Evolutionary conservation across 768 basidiomycete genomes (phyloP), one percentile per base, ranked within the genome.

Genomic region (Gloeophyllum trabeum): DNA sequence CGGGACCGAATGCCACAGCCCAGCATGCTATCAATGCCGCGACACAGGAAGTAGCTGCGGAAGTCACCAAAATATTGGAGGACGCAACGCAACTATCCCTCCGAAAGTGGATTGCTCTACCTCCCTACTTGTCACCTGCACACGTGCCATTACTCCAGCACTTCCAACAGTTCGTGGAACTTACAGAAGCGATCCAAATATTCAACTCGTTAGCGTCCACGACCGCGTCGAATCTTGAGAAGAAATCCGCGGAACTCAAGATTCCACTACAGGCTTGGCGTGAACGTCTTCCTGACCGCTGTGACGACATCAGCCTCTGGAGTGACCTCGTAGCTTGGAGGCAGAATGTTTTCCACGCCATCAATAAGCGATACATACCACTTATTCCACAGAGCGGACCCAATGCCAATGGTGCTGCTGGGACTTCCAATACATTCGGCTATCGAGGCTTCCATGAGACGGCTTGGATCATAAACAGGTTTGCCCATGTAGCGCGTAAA

Each of bases 391-490:
- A 64, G 5, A 68, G 20, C 20, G 10, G 54, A 14, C 48, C 66
- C 25, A 73, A 69, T 45, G 45, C 46, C 25, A 76, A 76, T 50
- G 62, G 63, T 20, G 65, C 67, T 32, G 70, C 66, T 35, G 63
- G 71, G 10, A 83, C 73, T 45, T 65, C 80, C 32, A 87, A 79
- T 43, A 92, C 89, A 1, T 86, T 79, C 54, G 94, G 92, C 5
- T 98, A 90, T 57, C 77, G 96, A 40, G 96, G 96, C 5, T 97
- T 89, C 59, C 96, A 99, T 56, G 96, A 99, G 66, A 98, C 92
- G 0, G 96, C 96, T 5, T 99, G 96, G 96, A 98, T 96, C 56
- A 97, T 98, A 67, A 99, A 99, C 58, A 83, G 96, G 13, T 98
- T 99, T 55, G 96, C 96, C 6, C 94, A 99, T 62, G 92, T 97